Evolutionary conservation across 768 basidiomycete species (phyloP).

Genomic region (Boletus patriciae): DNA sequence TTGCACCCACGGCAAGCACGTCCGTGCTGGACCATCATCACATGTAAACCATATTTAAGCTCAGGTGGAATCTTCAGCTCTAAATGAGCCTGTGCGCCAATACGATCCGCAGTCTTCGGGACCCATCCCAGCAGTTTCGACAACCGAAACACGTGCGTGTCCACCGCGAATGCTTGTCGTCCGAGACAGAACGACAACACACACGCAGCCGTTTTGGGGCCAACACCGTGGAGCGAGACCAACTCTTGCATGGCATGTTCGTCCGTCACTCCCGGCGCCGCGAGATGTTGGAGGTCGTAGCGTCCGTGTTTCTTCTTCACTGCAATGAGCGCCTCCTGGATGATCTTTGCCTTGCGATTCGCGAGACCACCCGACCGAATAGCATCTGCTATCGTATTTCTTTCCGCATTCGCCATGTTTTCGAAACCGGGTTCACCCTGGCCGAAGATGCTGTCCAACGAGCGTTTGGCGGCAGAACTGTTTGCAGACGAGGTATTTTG

Average conservation of each 20-base stretch:
- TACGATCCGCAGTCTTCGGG: constrained; percentile 44
- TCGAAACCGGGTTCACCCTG: constrained; percentile 44
- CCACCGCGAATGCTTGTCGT: constrained; percentile 61
- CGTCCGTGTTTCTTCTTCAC: constrained; percentile 48
- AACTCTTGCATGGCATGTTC: constrained; percentile 57
- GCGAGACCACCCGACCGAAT: constrained; percentile 58
- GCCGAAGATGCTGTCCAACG: constrained; percentile 50
- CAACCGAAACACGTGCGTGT: constrained; percentile 61
- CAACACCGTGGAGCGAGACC: constrained; percentile 56
- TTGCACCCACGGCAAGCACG: constrained; percentile 55
- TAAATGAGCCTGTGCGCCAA: constrained; percentile 57
- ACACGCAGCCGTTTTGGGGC: constrained; percentile 64
- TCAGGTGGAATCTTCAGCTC: constrained; percentile 50
- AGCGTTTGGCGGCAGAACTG: constrained; percentile 49
- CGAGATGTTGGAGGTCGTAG: constrained; percentile 60
- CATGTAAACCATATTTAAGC: constrained; percentile 58
- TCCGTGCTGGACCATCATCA: constrained; percentile 60
- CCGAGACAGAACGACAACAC: constrained; percentile 61
- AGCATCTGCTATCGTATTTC: constrained; percentile 44
- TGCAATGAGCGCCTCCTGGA: constrained; percentile 46
- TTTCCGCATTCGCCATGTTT: constrained; percentile 46
- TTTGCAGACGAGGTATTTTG: constrained; percentile 57
- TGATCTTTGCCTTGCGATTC: constrained; percentile 57
- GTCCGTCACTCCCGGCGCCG: constrained; percentile 34
- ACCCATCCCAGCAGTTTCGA: constrained; percentile 47